These are phyloP conservation scores for Sporisorium iseilematis-ciliati DNA, from an alignment of 1,284 basidiomycete genomes.

Conservation along the genomic window DNA sequence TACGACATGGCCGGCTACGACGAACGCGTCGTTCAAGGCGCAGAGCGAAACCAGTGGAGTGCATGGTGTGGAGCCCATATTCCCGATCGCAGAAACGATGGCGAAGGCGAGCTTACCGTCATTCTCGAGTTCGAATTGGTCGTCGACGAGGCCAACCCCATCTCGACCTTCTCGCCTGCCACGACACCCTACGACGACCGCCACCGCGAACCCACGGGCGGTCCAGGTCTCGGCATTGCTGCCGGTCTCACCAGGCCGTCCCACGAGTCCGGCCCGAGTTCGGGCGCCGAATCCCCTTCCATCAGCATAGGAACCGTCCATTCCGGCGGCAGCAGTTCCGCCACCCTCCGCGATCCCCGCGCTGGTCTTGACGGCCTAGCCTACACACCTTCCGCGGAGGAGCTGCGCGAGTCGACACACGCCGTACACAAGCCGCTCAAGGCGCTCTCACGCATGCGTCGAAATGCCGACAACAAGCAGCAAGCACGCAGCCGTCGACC, in stretches of 20 bases:
- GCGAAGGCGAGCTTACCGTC: constrained; percentile 45
- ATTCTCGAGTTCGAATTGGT: constrained; percentile 85
- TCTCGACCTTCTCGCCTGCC: constrained; percentile 68
- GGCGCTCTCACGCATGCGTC: constrained; percentile 76
- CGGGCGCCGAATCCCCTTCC: constrained; percentile 27
- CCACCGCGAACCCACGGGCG: constrained; percentile 54
- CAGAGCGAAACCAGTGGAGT: constrained; percentile 76
- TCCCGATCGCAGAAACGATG: constrained; percentile 37
- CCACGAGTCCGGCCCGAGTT: not conserved
- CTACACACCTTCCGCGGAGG: constrained; percentile 65
- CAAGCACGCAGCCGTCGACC: constrained; percentile 35
- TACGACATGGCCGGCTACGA: constrained; percentile 71
- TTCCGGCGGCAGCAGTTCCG: constrained; percentile 41
- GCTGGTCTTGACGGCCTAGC: constrained; percentile 53
- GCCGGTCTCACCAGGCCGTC: constrained; percentile 13
- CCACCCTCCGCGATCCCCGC: constrained; percentile 23
- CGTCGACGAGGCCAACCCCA: constrained; percentile 79
- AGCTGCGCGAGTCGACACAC: constrained; percentile 81
- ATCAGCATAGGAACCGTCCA: constrained; percentile 45
- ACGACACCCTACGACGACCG: constrained; percentile 31
- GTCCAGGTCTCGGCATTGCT: constrained; percentile 29
- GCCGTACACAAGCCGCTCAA: constrained; percentile 80
- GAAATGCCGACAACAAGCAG: constrained; percentile 38
- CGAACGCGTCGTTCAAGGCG: constrained; percentile 70
- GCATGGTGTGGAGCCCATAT: constrained; percentile 85